phyloP scores from a whole-genome alignment of 2,329 filamentous ascomycete species.

The Botrytis fragariae region DNA sequence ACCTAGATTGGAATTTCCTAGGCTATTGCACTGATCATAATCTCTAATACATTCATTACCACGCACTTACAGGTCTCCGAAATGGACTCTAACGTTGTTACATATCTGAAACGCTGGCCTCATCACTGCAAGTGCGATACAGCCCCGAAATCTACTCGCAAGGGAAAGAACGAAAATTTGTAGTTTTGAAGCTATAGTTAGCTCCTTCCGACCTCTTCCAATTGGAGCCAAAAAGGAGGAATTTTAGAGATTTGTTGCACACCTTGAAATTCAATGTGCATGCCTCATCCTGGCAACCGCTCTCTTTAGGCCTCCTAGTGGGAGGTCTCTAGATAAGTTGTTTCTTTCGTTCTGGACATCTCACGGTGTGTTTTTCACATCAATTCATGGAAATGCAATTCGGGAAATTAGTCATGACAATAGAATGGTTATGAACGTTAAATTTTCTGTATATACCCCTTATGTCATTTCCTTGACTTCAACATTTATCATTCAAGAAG shows the following conservation, averaged over 20 bases:
- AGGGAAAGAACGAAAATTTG: accelerated
- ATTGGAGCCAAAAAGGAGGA: neutral
- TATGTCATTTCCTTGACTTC: no score
- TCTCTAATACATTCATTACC: neutral
- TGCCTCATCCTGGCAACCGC: neutral
- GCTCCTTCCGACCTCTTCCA: neutral
- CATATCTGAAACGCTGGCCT: neutral
- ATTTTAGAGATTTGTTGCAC: neutral
- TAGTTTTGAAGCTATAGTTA: neutral
- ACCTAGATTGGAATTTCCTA: neutral
- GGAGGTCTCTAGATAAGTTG: neutral
- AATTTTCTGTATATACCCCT: no score
- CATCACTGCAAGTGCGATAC: neutral
- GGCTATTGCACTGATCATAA: neutral
- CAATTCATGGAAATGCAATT: no score
- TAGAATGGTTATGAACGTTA: no score
- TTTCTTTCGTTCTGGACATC: neutral
- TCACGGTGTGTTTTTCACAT: no score
- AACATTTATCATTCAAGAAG: no score
- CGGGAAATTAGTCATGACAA: no score
- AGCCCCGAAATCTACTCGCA: neutral
- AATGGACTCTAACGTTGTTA: neutral
- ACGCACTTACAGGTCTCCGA: neutral
- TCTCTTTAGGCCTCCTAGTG: neutral
- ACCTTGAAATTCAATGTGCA: neutral